These are phyloP conservation scores for Gracilaria gracilis DNA, from an alignment of 23 red algal genomes.

Conservation along the genomic window DNA sequence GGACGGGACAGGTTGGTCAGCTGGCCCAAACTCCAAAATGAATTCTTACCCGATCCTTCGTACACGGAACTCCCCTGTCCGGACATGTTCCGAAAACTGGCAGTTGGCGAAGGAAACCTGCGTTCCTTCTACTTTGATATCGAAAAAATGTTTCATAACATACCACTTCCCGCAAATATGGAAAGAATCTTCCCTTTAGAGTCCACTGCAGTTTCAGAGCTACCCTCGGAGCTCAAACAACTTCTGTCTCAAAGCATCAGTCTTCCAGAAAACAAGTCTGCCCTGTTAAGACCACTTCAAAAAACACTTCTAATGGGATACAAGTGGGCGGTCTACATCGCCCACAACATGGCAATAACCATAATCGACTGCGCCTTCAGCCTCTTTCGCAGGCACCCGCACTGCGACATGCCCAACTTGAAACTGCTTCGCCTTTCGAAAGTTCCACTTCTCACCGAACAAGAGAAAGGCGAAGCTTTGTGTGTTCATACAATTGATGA, in stretches of 20 bases:
- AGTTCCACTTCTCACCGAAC: background rate
- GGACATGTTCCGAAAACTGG: no score
- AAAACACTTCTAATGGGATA: background rate
- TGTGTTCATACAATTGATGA: background rate
- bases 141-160: background rate
- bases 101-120: no score
- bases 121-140: no score
- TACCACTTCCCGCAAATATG: no score
- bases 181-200: background rate
- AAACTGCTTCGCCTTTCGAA: background rate
- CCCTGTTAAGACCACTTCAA: background rate
- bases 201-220: background rate
- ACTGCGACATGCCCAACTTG: background rate
- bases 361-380: background rate
- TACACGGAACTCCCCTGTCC: no score
- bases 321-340: constrained; percentile 2
- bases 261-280: background rate
- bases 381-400: background rate
- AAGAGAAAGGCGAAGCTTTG: background rate
- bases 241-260: background rate
- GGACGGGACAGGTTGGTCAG: no score
- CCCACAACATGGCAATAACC: background rate
- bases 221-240: background rate
- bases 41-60: no score
- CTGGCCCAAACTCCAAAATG: no score